Evolutionary conservation across 1,284 basidiomycete species (phyloP).

Genomic region (Pseudozyma thailandica): DNA sequence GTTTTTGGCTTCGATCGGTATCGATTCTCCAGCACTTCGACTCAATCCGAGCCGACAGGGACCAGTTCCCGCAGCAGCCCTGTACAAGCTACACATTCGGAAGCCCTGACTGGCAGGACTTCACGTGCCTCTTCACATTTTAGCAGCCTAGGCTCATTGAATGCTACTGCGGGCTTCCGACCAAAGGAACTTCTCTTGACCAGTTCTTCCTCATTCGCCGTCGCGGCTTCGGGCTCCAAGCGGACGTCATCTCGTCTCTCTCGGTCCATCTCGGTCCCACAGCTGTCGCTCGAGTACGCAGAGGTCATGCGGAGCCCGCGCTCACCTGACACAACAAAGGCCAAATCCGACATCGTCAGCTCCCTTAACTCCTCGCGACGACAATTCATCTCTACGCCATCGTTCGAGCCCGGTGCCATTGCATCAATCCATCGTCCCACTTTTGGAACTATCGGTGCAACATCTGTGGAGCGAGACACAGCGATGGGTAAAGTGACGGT

Average conservation of each 20-base stretch:
- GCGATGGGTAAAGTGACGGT: no score
- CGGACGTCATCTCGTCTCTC: slow-evolving; percentile 5
- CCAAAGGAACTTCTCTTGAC: slow-evolving; percentile 18
- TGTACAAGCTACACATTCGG: not conserved
- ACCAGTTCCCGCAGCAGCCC: not conserved
- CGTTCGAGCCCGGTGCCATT: not conserved
- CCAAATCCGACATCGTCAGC: not conserved
- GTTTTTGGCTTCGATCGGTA: slow-evolving; percentile 10
- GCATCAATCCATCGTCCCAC: no score
- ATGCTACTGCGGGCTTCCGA: slow-evolving; percentile 1
- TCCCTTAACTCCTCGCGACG: not conserved
- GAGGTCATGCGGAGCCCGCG: not conserved
- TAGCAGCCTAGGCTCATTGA: not conserved
- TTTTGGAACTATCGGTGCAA: no score
- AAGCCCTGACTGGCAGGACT: not conserved
- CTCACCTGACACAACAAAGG: not conserved
- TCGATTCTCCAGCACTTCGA: slow-evolving; percentile 7
- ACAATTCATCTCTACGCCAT: not conserved
- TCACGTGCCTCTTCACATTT: slow-evolving; percentile 4
- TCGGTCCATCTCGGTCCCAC: slow-evolving; percentile 12
- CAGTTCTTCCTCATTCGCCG: not conserved
- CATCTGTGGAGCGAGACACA: no score
- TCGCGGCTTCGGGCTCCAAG: not conserved
- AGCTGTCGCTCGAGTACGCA: not conserved
- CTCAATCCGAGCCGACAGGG: not conserved